These are phyloP conservation scores for Ichthyophthirius multifiliis DNA, from an alignment of 169 alveolate species.

Conservation along the genomic window DNA sequence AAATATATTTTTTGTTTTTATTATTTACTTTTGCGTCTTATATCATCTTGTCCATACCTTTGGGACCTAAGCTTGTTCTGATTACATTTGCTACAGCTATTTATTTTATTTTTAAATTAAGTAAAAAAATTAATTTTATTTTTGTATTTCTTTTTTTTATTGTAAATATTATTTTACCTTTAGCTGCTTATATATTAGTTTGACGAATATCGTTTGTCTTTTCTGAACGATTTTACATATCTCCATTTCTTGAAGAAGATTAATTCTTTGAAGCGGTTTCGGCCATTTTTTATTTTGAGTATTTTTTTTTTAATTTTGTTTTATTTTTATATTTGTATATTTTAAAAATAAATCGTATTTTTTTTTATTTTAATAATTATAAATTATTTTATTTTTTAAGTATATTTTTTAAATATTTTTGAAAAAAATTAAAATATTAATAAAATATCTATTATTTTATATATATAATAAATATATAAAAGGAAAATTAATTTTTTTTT, in stretches of 20 bases:
- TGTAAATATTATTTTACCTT: slow-evolving; percentile 33
- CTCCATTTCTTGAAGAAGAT: background rate
- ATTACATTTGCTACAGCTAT: slow-evolving; percentile 96
- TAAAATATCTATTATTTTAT: background rate
- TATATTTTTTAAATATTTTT: background rate
- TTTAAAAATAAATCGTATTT: background rate
- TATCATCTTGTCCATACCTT: slow-evolving; percentile 99
- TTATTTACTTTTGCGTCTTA: slow-evolving; percentile 90
- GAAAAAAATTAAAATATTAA: background rate
- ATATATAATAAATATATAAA: no score
- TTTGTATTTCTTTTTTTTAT: background rate
- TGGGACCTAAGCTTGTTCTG: slow-evolving; percentile 99
- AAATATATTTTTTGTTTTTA: no score
- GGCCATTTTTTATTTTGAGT: background rate
- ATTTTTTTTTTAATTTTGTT: background rate
- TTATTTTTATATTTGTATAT: background rate
- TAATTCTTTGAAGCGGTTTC: background rate
- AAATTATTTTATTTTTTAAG: background rate
- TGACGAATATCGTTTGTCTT: slow-evolving; percentile 67
- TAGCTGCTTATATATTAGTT: slow-evolving; percentile 73
- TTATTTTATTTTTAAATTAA: background rate
- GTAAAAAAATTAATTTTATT: background rate
- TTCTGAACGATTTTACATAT: slow-evolving; percentile 44
- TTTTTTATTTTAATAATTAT: background rate
- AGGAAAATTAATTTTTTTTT: no score